phyloP scores from a whole-genome alignment of 305 asterid genomes.

The Fraxinus velutina region DNA sequence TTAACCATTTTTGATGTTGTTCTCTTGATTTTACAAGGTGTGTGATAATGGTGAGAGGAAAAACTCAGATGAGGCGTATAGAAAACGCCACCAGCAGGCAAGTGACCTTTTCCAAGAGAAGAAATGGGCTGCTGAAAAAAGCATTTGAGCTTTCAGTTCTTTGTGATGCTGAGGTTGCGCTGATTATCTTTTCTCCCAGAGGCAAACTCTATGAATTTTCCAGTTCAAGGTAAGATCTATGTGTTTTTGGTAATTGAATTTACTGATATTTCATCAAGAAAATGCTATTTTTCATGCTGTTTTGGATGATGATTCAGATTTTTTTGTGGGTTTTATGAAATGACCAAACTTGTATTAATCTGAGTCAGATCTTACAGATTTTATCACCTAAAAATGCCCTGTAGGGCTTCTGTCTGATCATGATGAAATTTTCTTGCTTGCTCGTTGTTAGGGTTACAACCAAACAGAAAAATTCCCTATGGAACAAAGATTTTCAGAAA shows the following conservation, averaged over 20 bases:
- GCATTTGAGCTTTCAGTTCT: conserved; percentile 81
- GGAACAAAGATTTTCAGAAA: background rate
- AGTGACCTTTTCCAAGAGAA: conserved; percentile 83
- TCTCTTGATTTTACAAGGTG: background rate
- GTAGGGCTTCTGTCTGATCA: background rate
- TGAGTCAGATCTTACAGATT: conserved; percentile 22
- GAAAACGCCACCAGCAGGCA: conserved; percentile 90
- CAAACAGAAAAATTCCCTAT: background rate
- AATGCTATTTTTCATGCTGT: background rate
- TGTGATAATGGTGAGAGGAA: conserved; percentile 70
- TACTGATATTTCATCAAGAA: background rate
- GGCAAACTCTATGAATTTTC: conserved; percentile 81
- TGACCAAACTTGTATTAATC: background rate
- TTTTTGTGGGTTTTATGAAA: conserved; percentile 16
- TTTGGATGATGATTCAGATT: background rate
- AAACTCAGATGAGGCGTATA: conserved; percentile 88
- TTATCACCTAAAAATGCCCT: background rate
- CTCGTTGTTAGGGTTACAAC: background rate
- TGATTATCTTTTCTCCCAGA: conserved; percentile 72
- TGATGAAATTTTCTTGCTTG: background rate
- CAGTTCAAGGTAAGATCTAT: conserved; percentile 56
- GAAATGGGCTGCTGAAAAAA: conserved; percentile 73
- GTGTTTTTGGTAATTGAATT: background rate
- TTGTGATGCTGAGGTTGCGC: conserved; percentile 77
- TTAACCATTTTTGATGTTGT: background rate